Evolutionary conservation across 306 rosid genomes (phyloP), one percentile per base, ranked within the genome.

Genomic region (Pueraria montana): DNA sequence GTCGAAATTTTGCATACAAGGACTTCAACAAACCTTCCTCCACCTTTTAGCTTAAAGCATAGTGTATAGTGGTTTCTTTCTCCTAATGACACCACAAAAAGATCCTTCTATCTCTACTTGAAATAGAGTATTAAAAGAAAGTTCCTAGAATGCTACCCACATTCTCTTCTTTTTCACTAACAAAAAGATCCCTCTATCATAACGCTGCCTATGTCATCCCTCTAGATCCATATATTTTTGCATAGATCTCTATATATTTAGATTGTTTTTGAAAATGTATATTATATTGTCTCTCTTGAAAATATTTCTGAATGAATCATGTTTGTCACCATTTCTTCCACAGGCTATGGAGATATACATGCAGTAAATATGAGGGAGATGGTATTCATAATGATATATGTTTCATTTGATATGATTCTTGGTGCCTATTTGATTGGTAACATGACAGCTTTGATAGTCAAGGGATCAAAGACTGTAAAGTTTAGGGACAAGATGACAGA

Each of bases 311-410:
- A 75, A 80, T 59, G 62, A 58, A 48, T 62, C 20, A 23, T 83
- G 49, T 12, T 43, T 66, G 77, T 80, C 21, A 76, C 23, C 59
- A 49, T 86, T 80, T 75, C 81, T 84, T 79, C 17, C 52, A 69
- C 94, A 96, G 99, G 99, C 49, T 94, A 96, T 80, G 99, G 99
- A 86, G 99, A 96, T 32, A 92, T 96, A 88, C 99, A 96, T 86
- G 99, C 99, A 30, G 95, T 94, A 49, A 96, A 96, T 80, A 10
- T 96, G 91, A 92, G 98, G 88, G 99, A 96, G 83, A 96, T 96
- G 99, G 88, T 94, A 90, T 96, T 96, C 89, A 52, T 96, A 83
- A 96, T 96, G 98, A 78, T 89, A 80, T 96, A 92, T 77, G 95
- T 89, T 61, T 96, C 99, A 2, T 88, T 96, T 71, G 99, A 96